Evolutionary conservation across 306 rosid genomes (phyloP).

Genomic region (Casuarina cunninghamiana): DNA sequence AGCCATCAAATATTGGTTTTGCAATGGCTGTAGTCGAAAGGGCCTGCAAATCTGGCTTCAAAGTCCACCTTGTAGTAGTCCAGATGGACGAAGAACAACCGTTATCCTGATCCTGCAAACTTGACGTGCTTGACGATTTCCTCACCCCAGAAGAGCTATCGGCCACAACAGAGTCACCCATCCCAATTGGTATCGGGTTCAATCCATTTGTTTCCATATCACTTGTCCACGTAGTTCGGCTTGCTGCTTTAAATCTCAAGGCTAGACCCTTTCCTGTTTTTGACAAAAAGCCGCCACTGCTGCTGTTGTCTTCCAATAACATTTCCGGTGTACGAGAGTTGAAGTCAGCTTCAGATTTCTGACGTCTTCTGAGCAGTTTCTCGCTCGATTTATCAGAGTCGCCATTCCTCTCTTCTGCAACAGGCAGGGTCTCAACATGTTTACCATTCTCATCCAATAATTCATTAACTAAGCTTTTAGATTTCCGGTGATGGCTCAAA

Average conservation of each 20-base stretch:
- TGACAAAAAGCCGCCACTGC: slow-evolving; percentile 50
- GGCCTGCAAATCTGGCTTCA: slow-evolving; percentile 73
- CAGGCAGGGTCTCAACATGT: slow-evolving; percentile 18
- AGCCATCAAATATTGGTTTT: slow-evolving; percentile 82
- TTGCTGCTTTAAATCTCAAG: slow-evolving; percentile 57
- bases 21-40: slow-evolving; percentile 55
- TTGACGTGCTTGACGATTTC: slow-evolving; percentile 80
- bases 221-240: slow-evolving; percentile 35
- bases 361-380: slow-evolving; percentile 56
- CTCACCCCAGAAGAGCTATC: slow-evolving; percentile 59
- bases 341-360: slow-evolving; percentile 70
- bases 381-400: slow-evolving; percentile 47
- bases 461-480: slow-evolving; percentile 59
- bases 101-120: slow-evolving; percentile 76
- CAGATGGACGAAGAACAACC: slow-evolving; percentile 52
- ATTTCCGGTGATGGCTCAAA: slow-evolving; percentile 47
- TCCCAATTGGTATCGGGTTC: slow-evolving; percentile 37
- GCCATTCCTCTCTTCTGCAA: slow-evolving; percentile 34
- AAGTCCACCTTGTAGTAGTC: slow-evolving; percentile 66
- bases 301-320: slow-evolving; percentile 56
- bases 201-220: slow-evolving; percentile 51
- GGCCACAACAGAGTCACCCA: slow-evolving; percentile 43
- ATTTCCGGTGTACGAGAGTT: slow-evolving; percentile 49
- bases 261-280: slow-evolving; percentile 68
- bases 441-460: slow-evolving; percentile 58